Evolutionary conservation across 306 rosid genomes (phyloP).

Genomic region (Pueraria montana): DNA sequence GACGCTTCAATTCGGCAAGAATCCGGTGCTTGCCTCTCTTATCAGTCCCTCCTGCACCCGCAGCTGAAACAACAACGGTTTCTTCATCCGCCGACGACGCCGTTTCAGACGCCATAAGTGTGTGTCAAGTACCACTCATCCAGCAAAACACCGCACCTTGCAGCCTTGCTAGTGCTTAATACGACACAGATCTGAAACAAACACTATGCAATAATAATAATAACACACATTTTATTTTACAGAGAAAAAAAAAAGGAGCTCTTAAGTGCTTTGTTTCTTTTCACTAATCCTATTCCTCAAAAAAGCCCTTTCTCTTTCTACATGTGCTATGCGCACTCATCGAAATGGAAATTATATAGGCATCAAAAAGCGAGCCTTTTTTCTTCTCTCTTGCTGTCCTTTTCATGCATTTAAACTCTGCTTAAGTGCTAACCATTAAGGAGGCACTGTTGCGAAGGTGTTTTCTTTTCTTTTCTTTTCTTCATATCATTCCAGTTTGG

Average conservation of each 20-base stretch:
- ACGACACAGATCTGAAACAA: constrained; percentile 41
- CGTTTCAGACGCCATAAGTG: constrained; percentile 71
- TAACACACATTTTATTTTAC: background rate
- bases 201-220: background rate
- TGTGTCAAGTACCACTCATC: constrained; percentile 33
- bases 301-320: constrained; percentile 32
- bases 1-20: constrained; percentile 76
- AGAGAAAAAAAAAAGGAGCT: background rate
- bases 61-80: constrained; percentile 6
- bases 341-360: background rate
- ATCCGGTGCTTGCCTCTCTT: constrained; percentile 79
- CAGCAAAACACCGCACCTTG: constrained; percentile 6
- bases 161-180: background rate
- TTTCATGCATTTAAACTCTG: constrained; percentile 19
- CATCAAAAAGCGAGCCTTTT: constrained; percentile 35
- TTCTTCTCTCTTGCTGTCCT: background rate
- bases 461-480: background rate
- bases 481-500: background rate
- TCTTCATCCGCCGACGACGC: constrained; percentile 72
- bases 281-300: background rate
- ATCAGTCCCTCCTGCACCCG: constrained; percentile 46
- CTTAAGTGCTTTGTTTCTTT: background rate
- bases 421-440: background rate
- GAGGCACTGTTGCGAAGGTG: background rate
- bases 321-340: constrained; percentile 25